Base-by-base conservation (phyloP, 345 rosid genomes). In the Leavenworthia alabamica region DNA sequence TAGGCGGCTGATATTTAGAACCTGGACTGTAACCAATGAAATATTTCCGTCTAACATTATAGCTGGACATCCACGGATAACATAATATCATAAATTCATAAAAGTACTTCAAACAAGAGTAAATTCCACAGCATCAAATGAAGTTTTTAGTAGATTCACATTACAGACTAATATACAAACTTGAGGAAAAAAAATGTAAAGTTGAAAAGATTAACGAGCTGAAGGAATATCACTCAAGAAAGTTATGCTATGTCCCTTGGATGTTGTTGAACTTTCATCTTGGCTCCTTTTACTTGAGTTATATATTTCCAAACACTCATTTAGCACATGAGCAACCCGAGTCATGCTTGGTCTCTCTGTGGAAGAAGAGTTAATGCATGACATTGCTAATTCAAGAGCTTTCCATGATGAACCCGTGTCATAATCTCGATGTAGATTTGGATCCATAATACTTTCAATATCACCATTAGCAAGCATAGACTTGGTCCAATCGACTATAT, bases 261-360 rank as follows among this genome's bases (percentile, higher is more conserved):
- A 50, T 0, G 15, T 49, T 0, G 32, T 6, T 67, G 59, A 59
- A 24, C 24, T 35, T 44, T 0, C 27, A 17, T 35, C 73, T 35
- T 35, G 67, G 13, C 42, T 68, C 33, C 10, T 51, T 35, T 35
- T 43, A 8, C 17, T 12, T 2, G 17, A 20, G 19, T 22, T 61
- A 20, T 45, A 44, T 35, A 45, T 61, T n/a, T 60, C 67, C 56
- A 69, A 28, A 62, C 68, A 69, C 40, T 71, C 70, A 4, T 71
- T 71, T n/a, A 71, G 60, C 6, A 63, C 75, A 56, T 56, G 59
- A 41, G 59, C 65, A 63, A 64, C 54, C 5, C 43, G 66, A 26
- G 64, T 60, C 81, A 77, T 77, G 40, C 50, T 77, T 31, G 78
- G 75, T 17, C 75, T 73, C 26, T 17, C 15, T 8, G 48, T 15